Percentiles rank a stretch among this genome's conserved stretches.
Conservation (phyloP, 345 rosid genomes). For the Eucalyptus curtisii region DNA sequence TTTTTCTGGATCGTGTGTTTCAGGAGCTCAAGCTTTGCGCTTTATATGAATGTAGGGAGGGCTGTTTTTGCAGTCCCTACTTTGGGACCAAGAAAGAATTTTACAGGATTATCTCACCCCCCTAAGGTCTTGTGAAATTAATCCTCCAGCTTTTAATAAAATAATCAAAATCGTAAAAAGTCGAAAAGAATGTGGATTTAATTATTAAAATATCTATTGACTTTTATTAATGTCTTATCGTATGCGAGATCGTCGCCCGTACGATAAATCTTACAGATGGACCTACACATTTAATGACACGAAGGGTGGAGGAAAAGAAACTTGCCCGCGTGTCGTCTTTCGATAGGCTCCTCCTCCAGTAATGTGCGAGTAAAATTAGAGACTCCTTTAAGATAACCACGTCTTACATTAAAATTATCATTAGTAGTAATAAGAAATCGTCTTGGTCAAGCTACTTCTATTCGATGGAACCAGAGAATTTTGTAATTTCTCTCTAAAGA, state of each 20-base stretch:
- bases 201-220: not conserved
- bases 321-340: not conserved
- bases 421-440: fast-evolving
- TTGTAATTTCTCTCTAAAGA: not conserved
- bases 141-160: not conserved
- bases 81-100: not conserved
- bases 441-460: not conserved
- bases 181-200: not conserved
- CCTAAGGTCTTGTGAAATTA: not conserved
- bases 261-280: not conserved
- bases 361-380: not conserved
- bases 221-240: not conserved
- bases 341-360: not conserved
- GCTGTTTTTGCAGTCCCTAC: not conserved
- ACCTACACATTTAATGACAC: not conserved
- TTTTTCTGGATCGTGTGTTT: not conserved
- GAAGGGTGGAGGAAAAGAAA: not conserved
- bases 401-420: not conserved
- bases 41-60: not conserved
- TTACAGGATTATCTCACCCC: not conserved
- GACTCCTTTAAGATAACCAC: not conserved
- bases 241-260: fast-evolving
- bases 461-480: too few species aligned
- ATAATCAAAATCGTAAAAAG: not conserved
- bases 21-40: not conserved